Evolutionary conservation across 2,329 filamentous ascomycete genomes (phyloP).

Genomic region (Colletotrichum siamense): DNA sequence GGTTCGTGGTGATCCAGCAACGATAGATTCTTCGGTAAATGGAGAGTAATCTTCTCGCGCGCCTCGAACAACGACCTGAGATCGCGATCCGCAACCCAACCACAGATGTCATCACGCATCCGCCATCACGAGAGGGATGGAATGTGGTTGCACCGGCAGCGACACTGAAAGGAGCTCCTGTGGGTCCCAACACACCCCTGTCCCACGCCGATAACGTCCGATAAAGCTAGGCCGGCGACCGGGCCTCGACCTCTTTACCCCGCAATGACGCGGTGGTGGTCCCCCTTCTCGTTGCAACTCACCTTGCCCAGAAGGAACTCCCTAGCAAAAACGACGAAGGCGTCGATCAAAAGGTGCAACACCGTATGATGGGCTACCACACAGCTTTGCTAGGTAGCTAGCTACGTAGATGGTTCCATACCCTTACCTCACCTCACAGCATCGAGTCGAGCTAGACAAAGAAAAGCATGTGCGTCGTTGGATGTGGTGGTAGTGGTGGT

Average conservation of each 20-base stretch:
- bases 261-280: conserved; percentile 16
- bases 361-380: too few species aligned
- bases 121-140: background rate
- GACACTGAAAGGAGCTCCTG: background rate
- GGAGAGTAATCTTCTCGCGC: too few species aligned
- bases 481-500: background rate
- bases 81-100: background rate
- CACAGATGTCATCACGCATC: background rate
- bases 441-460: background rate
- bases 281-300: background rate
- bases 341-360: background rate
- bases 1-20: background rate
- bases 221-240: background rate
- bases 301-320: background rate
- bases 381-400: background rate
- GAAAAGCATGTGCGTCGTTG: background rate
- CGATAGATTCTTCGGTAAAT: background rate
- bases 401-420: background rate
- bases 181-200: background rate
- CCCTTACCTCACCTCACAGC: background rate
- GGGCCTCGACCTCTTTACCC: conserved; percentile 3
- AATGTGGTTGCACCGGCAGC: background rate
- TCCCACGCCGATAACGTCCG: conserved; percentile 5
- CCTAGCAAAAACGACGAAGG: background rate
- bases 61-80: background rate